Percentiles rank a stretch among this genome's conserved stretches.
Evolutionary conservation across 371 early-diverging fungal species (phyloP).

Genomic region (Apophysomyces variabilis): DNA sequence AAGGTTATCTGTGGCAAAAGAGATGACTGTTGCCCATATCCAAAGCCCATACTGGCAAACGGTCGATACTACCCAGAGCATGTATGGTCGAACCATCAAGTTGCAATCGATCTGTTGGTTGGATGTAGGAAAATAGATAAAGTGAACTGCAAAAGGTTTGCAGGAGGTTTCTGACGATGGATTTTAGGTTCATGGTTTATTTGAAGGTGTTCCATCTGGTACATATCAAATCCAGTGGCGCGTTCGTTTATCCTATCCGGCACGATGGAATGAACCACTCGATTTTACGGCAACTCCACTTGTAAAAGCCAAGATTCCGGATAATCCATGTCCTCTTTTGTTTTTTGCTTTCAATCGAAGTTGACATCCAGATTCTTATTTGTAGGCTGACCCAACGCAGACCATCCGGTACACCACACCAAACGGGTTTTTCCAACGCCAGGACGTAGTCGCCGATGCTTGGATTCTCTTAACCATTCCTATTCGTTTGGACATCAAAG

Average conservation of each 20-base stretch:
- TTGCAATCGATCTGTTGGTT: constrained; percentile 43
- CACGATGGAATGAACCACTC: constrained; percentile 25
- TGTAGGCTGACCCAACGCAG: neutral
- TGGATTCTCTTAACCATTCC: constrained; percentile 23
- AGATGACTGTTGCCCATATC: constrained; percentile 39
- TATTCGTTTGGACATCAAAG: constrained; percentile 8
- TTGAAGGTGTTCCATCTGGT: constrained; percentile 26
- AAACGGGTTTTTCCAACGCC: constrained; percentile 11
- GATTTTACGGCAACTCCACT: constrained; percentile 15
- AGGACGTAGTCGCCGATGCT: constrained; percentile 17
- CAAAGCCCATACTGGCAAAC: constrained; percentile 42
- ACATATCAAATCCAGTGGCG: constrained; percentile 27
- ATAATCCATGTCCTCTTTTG: too few relatives aligned
- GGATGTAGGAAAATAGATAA: constrained; percentile 25
- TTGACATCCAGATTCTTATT: neutral
- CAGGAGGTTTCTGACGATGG: neutral
- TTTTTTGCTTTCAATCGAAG: neutral
- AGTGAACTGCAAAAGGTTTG: neutral
- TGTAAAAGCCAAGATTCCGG: neutral
- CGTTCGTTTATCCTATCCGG: constrained; percentile 17
- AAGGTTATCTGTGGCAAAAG: constrained; percentile 27
- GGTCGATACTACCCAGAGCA: constrained; percentile 26
- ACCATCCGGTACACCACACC: constrained; percentile 18
- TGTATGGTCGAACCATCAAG: constrained; percentile 35
- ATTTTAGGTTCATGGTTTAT: constrained; percentile 16